A percentile compares a stretch with the other conserved stretches of the same genome.
Evolutionary conservation across 2,329 filamentous ascomycete genomes (phyloP).

Genomic region (Botrytis hyacinthi): DNA sequence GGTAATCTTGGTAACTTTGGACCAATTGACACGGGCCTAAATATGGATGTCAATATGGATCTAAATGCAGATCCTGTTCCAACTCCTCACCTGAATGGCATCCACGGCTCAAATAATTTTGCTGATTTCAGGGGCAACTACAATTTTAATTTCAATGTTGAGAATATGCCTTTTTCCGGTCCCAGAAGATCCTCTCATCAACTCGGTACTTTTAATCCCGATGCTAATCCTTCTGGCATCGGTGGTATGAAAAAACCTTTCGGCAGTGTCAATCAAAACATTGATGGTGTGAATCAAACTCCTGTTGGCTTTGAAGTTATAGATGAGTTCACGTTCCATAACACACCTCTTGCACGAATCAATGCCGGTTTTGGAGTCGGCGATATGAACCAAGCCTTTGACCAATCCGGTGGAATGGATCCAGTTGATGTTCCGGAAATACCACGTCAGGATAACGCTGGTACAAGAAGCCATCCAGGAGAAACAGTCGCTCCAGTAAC

Average conservation of each 20-base stretch:
- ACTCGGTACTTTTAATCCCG: neutral
- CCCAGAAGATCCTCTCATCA: neutral
- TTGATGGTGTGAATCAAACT: neutral
- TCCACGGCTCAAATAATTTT: neutral
- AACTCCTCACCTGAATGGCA: neutral
- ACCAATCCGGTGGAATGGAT: neutral
- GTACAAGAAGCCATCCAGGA: neutral
- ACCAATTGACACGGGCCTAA: neutral
- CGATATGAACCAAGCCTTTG: neutral
- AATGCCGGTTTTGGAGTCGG: neutral
- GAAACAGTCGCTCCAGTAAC: neutral
- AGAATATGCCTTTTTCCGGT: neutral
- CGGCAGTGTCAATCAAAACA: neutral
- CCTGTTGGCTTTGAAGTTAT: neutral
- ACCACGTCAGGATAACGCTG: neutral
- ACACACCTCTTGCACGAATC: neutral
- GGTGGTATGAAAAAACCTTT: neutral
- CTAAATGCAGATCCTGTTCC: neutral
- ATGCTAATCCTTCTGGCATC: neutral
- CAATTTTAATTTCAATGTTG: neutral
- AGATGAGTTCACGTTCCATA: neutral
- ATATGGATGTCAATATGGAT: neutral
- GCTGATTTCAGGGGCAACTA: neutral
- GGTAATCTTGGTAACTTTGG: neutral
- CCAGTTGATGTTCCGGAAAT: neutral